These are phyloP conservation scores for Plasmodium cynomolgi DNA, from an alignment of 169 alveolate species.

Conservation along the genomic window DNA sequence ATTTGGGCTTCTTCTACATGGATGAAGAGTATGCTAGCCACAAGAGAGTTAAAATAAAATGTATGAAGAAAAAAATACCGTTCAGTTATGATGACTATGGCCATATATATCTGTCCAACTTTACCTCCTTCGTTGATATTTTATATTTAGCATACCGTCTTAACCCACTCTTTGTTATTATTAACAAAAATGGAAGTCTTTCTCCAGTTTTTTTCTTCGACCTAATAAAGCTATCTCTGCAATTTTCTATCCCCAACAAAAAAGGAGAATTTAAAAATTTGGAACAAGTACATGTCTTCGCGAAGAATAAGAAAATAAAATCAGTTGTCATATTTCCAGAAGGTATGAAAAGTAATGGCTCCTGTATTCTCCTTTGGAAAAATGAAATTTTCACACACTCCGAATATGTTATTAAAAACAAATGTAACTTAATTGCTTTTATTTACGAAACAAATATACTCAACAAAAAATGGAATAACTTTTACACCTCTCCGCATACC, in stretches of 20 bases:
- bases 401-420: constrained; percentile 25
- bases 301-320: constrained; percentile 44
- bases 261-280: constrained; percentile 56
- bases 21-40: constrained; percentile 67
- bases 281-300: constrained; percentile 52
- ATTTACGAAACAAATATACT: constrained; percentile 36
- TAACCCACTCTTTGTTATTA: constrained; percentile 40
- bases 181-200: constrained; percentile 63
- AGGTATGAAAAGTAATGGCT: constrained; percentile 66
- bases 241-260: constrained; percentile 53
- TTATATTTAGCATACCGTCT: constrained; percentile 65
- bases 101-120: constrained; percentile 60
- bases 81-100: constrained; percentile 67
- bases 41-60: constrained; percentile 65
- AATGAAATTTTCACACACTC: constrained; percentile 55
- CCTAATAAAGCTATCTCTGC: constrained; percentile 38
- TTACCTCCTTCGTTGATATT: constrained; percentile 58
- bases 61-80: constrained; percentile 29
- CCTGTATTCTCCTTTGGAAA: constrained; percentile 65
- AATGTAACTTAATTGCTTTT: constrained; percentile 55
- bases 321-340: constrained; percentile 67
- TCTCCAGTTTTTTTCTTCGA: constrained; percentile 56
- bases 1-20: constrained; percentile 53
- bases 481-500: constrained; percentile 61
- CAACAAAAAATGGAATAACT: constrained; percentile 17